Evolutionary conservation across 164 flowering plant genomes (phyloP), one percentile per base, ranked within the genome.

Genomic region (Chimonanthus praecox): DNA sequence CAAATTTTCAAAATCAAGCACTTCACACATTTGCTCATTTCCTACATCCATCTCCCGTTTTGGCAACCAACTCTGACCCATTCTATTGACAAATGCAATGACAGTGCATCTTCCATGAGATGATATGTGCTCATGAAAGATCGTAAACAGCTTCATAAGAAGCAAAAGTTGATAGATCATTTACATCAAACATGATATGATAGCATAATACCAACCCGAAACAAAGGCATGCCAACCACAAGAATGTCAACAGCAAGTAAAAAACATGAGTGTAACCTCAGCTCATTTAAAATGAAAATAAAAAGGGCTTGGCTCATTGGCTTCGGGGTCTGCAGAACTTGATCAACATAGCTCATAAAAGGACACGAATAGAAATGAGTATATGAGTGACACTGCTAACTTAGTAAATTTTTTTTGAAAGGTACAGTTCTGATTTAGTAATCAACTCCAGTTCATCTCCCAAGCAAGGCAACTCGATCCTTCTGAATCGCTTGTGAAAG

Each of bases 401-500:
- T 33, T 33, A 1, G 33, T 33, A 33, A 33, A 33, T 33, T 33
- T 1, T 33, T 33, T 33, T 33, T 33, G 33, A 33, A 33, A 33
- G 33, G 18, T 5, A n/a, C n/a, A n/a, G n/a, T n/a, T n/a, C n/a
- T n/a, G n/a, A n/a, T n/a, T n/a, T n/a, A n/a, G n/a, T n/a, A n/a
- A 13, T 13, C 2, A 15, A 45, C 45, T 66, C 18, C 51, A 50
- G 63, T 48, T 87, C 81, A 90, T 78, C 92, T 82, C 33, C 90
- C 92, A 70, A 89, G 62, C 71, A 85, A 69, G 5, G 86, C 85
- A 21, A 89, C 90, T 8, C 90, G 88, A 63, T 92, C 97, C 75
- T 85, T 76, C 58, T 64, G 74, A n/a, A 71, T 20, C 10, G 74
- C 78, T 67, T 71, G 71, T 10, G 74, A 71, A 60, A 92, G 80